Evolutionary conservation across 257 asterid species (phyloP).

Genomic region (Przewalskia tangutica): DNA sequence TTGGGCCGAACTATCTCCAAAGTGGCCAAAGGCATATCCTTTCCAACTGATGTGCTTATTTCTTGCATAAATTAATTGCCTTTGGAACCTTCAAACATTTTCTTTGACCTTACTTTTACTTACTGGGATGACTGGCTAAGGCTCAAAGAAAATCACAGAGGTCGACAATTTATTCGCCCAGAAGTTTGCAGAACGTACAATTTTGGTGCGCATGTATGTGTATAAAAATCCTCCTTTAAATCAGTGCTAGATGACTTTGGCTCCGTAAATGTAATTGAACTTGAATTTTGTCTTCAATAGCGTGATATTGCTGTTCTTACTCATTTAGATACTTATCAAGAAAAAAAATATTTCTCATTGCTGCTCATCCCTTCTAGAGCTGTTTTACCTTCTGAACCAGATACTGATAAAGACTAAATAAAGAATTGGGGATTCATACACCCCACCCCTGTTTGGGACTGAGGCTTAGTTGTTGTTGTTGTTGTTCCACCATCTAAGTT

Average conservation of each 20-base stretch:
- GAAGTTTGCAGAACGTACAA: conserved; percentile 98
- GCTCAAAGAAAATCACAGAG: conserved; percentile 75
- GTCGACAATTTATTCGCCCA: conserved; percentile 91
- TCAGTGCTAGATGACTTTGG: not conserved
- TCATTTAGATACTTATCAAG: not conserved
- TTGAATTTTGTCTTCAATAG: not conserved
- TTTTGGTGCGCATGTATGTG: conserved; percentile 95
- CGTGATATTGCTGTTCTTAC: not conserved
- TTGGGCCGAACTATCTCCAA: conserved; percentile 96
- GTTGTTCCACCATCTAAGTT: not conserved
- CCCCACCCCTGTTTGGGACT: not conserved
- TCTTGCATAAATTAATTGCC: not conserved
- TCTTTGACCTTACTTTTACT: conserved; percentile 74
- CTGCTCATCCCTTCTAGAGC: not conserved
- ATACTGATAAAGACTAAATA: not conserved
- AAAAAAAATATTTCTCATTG: not conserved
- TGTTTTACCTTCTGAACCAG: not conserved
- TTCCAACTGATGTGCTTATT: conserved; percentile 10
- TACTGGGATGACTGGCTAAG: conserved; percentile 99
- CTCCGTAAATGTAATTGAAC: not conserved
- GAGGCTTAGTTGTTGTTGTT: no score
- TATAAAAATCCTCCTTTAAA: not conserved
- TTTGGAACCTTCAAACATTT: conserved; percentile 24
- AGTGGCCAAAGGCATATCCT: conserved; percentile 99
- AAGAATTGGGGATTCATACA: not conserved